Percentiles rank a stretch among this genome's conserved stretches.
Evolutionary conservation across 148 eudicot genomes (phyloP).

Genomic region (Drosera capensis): DNA sequence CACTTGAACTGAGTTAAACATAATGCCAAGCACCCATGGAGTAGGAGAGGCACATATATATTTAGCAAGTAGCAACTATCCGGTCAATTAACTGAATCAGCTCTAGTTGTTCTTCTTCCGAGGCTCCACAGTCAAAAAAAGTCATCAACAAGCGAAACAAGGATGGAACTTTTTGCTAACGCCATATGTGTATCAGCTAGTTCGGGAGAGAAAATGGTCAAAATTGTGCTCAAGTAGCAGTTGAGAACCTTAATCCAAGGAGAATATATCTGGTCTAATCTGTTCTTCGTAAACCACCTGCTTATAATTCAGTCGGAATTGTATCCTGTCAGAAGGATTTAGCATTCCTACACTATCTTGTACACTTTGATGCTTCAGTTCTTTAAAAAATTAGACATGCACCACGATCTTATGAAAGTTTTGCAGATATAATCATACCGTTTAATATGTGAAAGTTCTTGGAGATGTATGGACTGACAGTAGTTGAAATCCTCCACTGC

Average conservation of each 20-base stretch:
- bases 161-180: slow-evolving; percentile 81
- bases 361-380: slow-evolving; percentile 46
- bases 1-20: no score
- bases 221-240: slow-evolving; percentile 83
- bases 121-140: slow-evolving; percentile 87
- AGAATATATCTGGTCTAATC: slow-evolving; percentile 61
- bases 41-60: no score
- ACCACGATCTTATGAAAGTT: no score
- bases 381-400: no score
- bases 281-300: slow-evolving; percentile 73
- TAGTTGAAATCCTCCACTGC: slow-evolving; percentile 67
- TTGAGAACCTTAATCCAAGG: slow-evolving; percentile 70
- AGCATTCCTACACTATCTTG: background rate
- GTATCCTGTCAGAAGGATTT: background rate
- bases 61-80: slow-evolving; percentile 15
- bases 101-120: slow-evolving; percentile 51
- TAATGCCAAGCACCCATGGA: no score
- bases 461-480: slow-evolving; percentile 46
- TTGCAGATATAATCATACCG: no score
- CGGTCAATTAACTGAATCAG: slow-evolving; percentile 49
- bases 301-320: background rate
- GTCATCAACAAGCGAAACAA: slow-evolving; percentile 80
- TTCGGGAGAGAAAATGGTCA: slow-evolving; percentile 56
- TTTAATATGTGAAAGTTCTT: no score
- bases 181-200: slow-evolving; percentile 70